Evolutionary conservation across 1,284 basidiomycete species (phyloP).

Genomic region (Tilletia horrida): DNA sequence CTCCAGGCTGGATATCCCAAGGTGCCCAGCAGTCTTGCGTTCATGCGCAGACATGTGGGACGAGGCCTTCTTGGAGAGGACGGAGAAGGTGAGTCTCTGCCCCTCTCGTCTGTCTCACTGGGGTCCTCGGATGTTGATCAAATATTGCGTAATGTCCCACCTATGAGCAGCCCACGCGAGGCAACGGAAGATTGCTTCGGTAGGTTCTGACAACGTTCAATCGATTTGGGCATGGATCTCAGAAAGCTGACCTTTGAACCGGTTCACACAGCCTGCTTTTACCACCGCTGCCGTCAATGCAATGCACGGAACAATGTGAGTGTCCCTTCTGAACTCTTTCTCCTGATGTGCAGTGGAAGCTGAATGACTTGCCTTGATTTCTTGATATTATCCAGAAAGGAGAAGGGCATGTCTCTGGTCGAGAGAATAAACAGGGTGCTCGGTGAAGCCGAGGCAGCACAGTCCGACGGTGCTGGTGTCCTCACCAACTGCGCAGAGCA

Average conservation of each 20-base stretch:
- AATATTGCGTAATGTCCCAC: too few species aligned
- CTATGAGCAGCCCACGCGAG: not conserved
- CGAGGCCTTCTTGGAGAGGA: not conserved
- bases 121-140: too few species aligned
- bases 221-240: too few species aligned
- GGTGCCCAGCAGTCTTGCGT: not conserved
- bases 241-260: too few species aligned
- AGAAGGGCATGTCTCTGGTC: not conserved
- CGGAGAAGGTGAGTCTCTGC: too few species aligned
- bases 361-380: too few species aligned
- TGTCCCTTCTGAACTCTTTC: too few species aligned
- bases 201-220: too few species aligned
- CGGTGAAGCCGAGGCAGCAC: not conserved
- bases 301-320: constrained; percentile 7
- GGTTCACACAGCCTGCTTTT: not conserved
- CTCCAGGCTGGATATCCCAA: not conserved
- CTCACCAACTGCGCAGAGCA: not conserved
- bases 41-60: not conserved
- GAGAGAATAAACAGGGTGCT: not conserved
- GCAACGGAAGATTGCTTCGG: not conserved
- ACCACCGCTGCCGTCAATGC: not conserved
- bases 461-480: not conserved
- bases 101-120: too few species aligned
- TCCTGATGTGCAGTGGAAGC: too few species aligned
- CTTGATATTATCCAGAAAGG: not conserved